Conservation (phyloP, 768 basidiomycete species). For the Tephrocybe sp. region DNA sequence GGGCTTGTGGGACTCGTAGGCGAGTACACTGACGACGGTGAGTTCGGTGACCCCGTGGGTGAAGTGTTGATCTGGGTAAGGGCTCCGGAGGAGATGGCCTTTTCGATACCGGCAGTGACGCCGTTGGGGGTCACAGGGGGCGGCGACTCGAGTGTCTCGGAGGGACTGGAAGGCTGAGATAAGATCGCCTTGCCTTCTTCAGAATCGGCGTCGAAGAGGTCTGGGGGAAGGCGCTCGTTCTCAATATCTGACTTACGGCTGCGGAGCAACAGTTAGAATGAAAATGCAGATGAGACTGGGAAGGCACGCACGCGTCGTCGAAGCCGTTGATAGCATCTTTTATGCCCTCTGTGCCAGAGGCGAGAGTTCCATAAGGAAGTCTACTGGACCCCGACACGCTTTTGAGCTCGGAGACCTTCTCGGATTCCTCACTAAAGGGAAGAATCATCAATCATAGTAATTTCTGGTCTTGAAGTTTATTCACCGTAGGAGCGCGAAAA, state of each 20-base stretch:
- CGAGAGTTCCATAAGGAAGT: constrained; percentile 81
- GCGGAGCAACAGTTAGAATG: constrained; percentile 4
- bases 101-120: constrained; percentile 42
- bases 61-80: constrained; percentile 32
- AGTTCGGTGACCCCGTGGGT: constrained; percentile 17
- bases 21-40: constrained; percentile 28
- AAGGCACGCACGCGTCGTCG: constrained; percentile 85
- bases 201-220: constrained; percentile 80
- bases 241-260: constrained; percentile 98
- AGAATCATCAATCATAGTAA: neutral
- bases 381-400: constrained; percentile 75
- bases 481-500: constrained; percentile 93
- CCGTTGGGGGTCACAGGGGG: constrained; percentile 47
- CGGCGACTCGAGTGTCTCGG: constrained; percentile 36
- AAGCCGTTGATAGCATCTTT: constrained; percentile 92
- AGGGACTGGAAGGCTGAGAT: constrained; percentile 54
- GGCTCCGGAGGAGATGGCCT: constrained; percentile 30
- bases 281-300: neutral
- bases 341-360: constrained; percentile 89
- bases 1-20: constrained; percentile 37
- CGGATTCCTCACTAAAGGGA: constrained; percentile 83
- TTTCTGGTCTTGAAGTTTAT: constrained; percentile 23
- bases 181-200: constrained; percentile 69
- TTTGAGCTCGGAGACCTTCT: constrained; percentile 96
- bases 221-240: constrained; percentile 97